Conservation (phyloP, 2,329 filamentous ascomycete species). For the Plectosphaerella sp. region DNA sequence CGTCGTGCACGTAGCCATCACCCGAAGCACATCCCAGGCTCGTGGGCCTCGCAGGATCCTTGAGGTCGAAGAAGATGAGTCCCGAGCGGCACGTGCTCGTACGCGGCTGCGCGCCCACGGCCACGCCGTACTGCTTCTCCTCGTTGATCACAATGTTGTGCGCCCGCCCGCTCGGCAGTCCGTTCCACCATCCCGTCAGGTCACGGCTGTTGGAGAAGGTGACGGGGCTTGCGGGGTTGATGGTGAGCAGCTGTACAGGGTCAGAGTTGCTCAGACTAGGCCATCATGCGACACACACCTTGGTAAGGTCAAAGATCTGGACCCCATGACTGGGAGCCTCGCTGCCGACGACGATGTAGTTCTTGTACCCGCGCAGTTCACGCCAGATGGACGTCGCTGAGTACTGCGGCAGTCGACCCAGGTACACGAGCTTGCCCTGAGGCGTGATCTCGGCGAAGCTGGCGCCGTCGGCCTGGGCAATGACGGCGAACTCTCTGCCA, state of each 20-base stretch:
- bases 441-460: conserved; percentile 38
- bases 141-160: conserved; percentile 48
- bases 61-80: conserved; percentile 54
- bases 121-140: conserved; percentile 41
- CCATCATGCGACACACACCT: conserved; percentile 12
- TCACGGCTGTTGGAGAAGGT: conserved; percentile 23
- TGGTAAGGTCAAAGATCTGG: conserved; percentile 59
- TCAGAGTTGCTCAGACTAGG: conserved; percentile 44
- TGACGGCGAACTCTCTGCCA: conserved; percentile 39
- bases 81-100: conserved; percentile 38
- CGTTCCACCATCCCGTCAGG: conserved; percentile 25
- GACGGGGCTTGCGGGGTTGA: conserved; percentile 33
- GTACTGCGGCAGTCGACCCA: conserved; percentile 30
- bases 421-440: conserved; percentile 36
- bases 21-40: conserved; percentile 47
- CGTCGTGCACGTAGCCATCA: conserved; percentile 37
- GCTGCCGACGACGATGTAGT: conserved; percentile 32
- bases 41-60: conserved; percentile 46
- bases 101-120: conserved; percentile 37
- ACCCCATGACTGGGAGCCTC: conserved; percentile 46
- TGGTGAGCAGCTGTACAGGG: conserved; percentile 44
- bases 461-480: conserved; percentile 39
- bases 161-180: conserved; percentile 19
- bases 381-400: conserved; percentile 20
- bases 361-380: conserved; percentile 27